Evolutionary conservation across 306 rosid genomes (phyloP), one percentile per base, ranked within the genome.

Genomic region (Inga laurina): DNA sequence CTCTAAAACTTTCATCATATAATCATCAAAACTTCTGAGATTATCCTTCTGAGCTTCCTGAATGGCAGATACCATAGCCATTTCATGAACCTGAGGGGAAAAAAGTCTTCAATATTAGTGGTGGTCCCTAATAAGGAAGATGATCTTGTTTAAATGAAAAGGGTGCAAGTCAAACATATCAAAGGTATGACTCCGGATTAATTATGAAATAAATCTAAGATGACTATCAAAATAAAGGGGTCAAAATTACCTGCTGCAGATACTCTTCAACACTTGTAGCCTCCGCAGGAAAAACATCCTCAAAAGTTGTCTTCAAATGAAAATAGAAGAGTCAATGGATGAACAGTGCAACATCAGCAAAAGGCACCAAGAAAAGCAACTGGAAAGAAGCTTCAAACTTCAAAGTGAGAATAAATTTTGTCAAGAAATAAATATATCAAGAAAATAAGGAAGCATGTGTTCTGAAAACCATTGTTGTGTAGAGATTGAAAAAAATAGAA

Each of bases 21-120:
- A 91, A 84, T 94, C 98, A 89, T 90, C 91, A 83, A 92, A 96
- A 91, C 93, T 94, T 86, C 93, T 91, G 69, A 92, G 97, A 70
- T 96, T 96, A 88, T 96, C 97, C 90, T 94, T 96, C 79, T 96
- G 99, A 72, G 99, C 97, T 87, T 96, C 99, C 86, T 96, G 99
- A 76, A 93, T 88, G 45, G 99, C 97, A 19, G 98, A 96, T 79
- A 96, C 92, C 97, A 94, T 94, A 75, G 99, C 93, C 98, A 94
- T 94, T 85, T 96, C 98, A 87, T 92, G 99, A 87, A 94, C 99
- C 99, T 96, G 84, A 24, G 73, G 66, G 48, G 76, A 78, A 80
- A 22, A 79, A 16, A 27, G 73, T n/a, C 43, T 8, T 39, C 43
- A 32, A 82, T 32, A 10, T 62, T 5, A 14, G 27, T 24, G 45